Percentiles rank a stretch among this genome's conserved stretches.
These are phyloP conservation scores for Cordyceps tenuipes DNA, from an alignment of 2,329 filamentous ascomycete genomes.

Conservation along the genomic window DNA sequence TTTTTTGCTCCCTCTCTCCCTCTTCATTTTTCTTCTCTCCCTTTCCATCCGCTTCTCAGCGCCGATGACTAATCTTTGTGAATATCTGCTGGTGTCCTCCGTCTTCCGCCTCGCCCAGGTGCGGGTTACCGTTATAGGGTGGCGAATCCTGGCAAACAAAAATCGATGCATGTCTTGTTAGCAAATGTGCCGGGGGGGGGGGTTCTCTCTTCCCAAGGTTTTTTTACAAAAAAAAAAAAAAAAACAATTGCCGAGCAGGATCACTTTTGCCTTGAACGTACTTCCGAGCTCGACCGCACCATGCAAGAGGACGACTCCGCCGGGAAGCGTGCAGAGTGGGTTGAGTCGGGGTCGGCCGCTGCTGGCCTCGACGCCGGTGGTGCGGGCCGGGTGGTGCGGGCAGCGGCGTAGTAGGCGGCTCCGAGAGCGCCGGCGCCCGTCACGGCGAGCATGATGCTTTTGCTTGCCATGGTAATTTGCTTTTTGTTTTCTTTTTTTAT, in stretches of 20 bases:
- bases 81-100: background rate
- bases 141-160: no score
- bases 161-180: background rate
- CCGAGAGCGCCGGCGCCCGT: slow-evolving; percentile 3
- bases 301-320: no score
- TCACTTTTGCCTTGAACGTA: background rate
- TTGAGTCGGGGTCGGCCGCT: no score
- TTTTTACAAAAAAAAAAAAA: no score
- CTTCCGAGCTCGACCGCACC: background rate
- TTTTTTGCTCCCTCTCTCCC: background rate
- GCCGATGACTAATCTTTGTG: background rate
- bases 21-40: no score
- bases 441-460: background rate
- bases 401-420: background rate
- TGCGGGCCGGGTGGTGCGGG: background rate
- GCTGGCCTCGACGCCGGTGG: background rate
- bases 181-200: no score
- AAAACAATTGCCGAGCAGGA: no score
- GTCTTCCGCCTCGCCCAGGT: background rate
- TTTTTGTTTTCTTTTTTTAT: no score
- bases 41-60: background rate
- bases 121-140: background rate
- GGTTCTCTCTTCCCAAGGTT: no score
- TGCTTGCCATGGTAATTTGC: background rate
- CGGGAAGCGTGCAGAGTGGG: no score